Evolutionary conservation across 2,329 filamentous ascomycete genomes (phyloP), one percentile per base, ranked within the genome.

Genomic region (Teratosphaeria zuluensis): DNA sequence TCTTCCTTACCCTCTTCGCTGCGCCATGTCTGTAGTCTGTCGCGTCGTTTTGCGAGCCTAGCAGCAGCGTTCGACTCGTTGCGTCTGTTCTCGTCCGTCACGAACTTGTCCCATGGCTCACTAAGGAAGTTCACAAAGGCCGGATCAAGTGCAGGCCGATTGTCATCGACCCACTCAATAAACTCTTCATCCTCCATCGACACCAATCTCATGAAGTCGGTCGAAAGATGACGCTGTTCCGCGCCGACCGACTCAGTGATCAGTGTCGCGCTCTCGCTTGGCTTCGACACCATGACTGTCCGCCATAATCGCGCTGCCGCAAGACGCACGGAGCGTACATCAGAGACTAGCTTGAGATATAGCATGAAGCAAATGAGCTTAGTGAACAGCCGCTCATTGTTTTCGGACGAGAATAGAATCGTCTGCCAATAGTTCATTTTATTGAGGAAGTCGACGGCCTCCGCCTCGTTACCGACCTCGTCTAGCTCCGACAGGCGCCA

Each of bases 371-470:
- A 96, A 51, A 97, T 83, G 35, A 96, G 80, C 63, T 87, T 88
- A 67, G 96, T 82, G 68, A 89, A 89, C 9, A 90, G 86, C n/a
- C 89, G 84, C 52, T 96, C 90, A 6, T 83, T 80, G 2, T 89
- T 87, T 16, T 94, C 84, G 3, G 87, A 84, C 1, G 86, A 86
- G 16, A 99, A 78, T 16, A 99, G 84, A 19, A 96, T 89, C 21
- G 90, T 91, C 71, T 97, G 94, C 94, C 94, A 99, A 72, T 96
- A 97, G 0, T 90, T 84, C 66, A 99, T 84, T 69, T 91, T 92
- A 60, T 89, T 82, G 73, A 99, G 83, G 59, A 95, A 90, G 0
- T 81, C 77, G 30, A 87, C 80, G 0, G 85, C 84, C 54, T 90
- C 85, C 6, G 75, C 71, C 59, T 87, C 82, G 2, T 81, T 79